phyloP scores from a whole-genome alignment of 1,284 basidiomycete species.

The Melampsora abietis-canadensis region DNA sequence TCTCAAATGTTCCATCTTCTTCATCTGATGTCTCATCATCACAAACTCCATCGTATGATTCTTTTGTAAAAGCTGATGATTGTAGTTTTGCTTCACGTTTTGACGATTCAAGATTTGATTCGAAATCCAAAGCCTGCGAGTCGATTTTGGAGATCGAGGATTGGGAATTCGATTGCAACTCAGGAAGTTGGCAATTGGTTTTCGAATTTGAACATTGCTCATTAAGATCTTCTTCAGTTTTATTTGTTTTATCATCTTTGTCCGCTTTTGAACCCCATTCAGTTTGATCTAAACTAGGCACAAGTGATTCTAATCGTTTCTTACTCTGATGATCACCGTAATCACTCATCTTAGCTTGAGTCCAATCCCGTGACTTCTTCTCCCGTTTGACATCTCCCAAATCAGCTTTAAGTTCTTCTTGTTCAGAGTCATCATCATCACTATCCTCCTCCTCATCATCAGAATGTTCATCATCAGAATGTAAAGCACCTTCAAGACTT shows the following conservation, averaged over 20 bases:
- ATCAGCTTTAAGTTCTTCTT: conserved; percentile 45
- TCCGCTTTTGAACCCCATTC: conserved; percentile 55
- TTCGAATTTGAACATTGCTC: conserved; percentile 18
- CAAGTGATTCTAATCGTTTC: conserved; percentile 52
- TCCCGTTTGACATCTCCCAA: conserved; percentile 59
- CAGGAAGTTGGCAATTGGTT: neutral
- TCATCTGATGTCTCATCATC: conserved; percentile 45
- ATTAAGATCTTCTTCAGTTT: neutral
- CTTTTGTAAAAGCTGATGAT: conserved; percentile 32
- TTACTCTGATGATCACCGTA: conserved; percentile 49
- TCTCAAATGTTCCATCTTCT: conserved; percentile 41
- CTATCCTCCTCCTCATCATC: conserved; percentile 1
- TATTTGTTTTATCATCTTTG: neutral
- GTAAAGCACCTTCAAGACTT: conserved; percentile 72
- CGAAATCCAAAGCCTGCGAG: neutral
- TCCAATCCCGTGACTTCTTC: conserved; percentile 59
- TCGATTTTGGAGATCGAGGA: neutral
- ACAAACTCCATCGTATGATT: conserved; percentile 54
- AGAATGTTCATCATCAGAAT: conserved; percentile 43
- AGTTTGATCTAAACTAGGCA: conserved; percentile 53
- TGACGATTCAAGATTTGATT: conserved; percentile 50
- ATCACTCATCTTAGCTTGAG: conserved; percentile 70
- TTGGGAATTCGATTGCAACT: neutral
- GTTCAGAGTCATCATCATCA: conserved; percentile 47
- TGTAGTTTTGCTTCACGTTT: conserved; percentile 52